A percentile compares a stretch with the other conserved stretches of the same genome.
These are phyloP conservation scores for Cystobasidiaceae sp. DNA, from an alignment of 1,284 basidiomycete genomes.

Conservation along the genomic window DNA sequence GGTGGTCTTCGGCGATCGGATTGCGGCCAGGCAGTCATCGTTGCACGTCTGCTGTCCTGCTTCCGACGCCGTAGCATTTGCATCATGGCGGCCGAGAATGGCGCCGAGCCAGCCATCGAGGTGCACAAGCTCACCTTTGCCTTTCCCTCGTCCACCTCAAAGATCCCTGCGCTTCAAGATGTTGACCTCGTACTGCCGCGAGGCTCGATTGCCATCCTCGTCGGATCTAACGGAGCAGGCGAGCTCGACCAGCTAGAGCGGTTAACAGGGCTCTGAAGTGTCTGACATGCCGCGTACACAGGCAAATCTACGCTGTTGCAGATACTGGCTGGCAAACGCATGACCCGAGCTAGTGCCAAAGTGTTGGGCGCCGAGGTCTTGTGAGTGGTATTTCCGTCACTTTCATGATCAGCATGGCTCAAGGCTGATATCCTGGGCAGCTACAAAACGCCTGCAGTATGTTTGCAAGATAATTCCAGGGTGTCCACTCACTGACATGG, in stretches of 20 bases:
- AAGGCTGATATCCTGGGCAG: not conserved
- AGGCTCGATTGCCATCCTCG: constrained; percentile 72
- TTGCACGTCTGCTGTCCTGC: too few relatives aligned
- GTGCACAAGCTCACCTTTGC: constrained; percentile 60
- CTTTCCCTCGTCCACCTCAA: constrained; percentile 50
- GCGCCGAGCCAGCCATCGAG: constrained; percentile 50
- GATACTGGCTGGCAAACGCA: constrained; percentile 85
- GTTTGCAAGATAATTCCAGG: too few relatives aligned
- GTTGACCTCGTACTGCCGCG: constrained; percentile 62
- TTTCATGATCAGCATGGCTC: not conserved
- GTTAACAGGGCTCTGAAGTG: too few relatives aligned
- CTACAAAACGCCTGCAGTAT: constrained; percentile 51
- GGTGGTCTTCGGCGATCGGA: too few relatives aligned
- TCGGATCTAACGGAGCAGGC: constrained; percentile 86
- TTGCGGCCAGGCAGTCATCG: too few relatives aligned
- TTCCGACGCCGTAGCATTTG: too few relatives aligned
- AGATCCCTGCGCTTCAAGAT: constrained; percentile 55
- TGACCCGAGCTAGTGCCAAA: constrained; percentile 61
- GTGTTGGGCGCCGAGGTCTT: constrained; percentile 83
- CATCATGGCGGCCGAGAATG: constrained; percentile 3
- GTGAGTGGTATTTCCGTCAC: not conserved
- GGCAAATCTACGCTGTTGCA: constrained; percentile 95
- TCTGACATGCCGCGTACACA: too few relatives aligned
- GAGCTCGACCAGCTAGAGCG: too few relatives aligned
- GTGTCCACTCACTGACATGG: too few relatives aligned